Conservation (phyloP, 2,329 filamentous ascomycete species). For the Aureobasidium vineae region DNA sequence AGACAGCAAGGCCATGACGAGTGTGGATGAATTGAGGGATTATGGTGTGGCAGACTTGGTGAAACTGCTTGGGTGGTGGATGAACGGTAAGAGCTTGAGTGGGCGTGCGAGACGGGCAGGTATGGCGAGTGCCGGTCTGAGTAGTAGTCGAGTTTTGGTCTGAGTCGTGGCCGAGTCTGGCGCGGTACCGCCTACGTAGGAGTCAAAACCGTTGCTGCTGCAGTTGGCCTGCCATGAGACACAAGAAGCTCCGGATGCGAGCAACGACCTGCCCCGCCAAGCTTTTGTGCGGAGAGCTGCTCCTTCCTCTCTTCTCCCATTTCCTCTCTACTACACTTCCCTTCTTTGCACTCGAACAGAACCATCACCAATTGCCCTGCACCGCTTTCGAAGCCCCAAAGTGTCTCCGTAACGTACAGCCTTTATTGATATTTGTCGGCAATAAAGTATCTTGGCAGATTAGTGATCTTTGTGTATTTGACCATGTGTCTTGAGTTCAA, state of each 20-base stretch:
- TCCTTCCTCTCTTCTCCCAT: neutral
- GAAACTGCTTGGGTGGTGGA: neutral
- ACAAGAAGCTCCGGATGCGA: neutral
- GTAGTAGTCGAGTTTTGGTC: neutral
- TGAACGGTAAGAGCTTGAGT: neutral
- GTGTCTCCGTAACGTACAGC: neutral
- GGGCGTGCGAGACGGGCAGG: neutral
- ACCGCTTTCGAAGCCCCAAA: neutral
- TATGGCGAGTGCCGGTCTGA: neutral
- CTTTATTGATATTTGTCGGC: neutral
- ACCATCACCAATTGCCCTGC: neutral
- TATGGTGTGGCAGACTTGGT: neutral
- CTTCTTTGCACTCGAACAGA: neutral
- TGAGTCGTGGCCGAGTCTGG: slow-evolving; percentile 12
- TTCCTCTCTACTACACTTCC: neutral
- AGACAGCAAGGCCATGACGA: slow-evolving; percentile 67
- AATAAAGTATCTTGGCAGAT: slow-evolving; percentile 15
- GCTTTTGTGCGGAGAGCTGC: slow-evolving; percentile 5
- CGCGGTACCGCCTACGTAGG: neutral
- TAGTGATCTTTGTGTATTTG: slow-evolving; percentile 7
- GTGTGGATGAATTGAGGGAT: neutral
- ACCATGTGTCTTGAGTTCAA: slow-evolving; percentile 14
- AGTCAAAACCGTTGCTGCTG: slow-evolving; percentile 15
- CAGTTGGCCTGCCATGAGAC: slow-evolving; percentile 7
- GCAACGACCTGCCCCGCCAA: neutral